Conservation (phyloP, 768 basidiomycete species). For the Termitomyces eurrhizus region DNA sequence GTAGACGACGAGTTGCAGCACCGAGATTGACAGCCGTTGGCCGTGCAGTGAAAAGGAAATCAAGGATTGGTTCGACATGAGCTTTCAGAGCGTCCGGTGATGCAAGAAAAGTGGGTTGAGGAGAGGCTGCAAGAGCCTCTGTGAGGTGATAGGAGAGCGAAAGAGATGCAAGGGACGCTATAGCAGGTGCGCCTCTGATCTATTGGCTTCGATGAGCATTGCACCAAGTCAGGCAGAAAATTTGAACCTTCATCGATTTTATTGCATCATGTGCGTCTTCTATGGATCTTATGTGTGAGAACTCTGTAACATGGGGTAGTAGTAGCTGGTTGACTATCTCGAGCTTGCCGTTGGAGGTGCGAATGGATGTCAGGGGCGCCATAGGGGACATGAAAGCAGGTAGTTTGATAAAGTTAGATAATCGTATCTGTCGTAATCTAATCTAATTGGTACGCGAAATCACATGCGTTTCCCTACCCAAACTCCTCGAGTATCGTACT, state of each 20-base stretch:
- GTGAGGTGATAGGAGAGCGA: slow-evolving; percentile 66
- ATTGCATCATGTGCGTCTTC: slow-evolving; percentile 92
- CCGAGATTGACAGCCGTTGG: slow-evolving; percentile 97
- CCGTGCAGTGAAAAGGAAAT: slow-evolving; percentile 80
- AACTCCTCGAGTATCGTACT: not conserved
- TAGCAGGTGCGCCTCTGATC: slow-evolving; percentile 90
- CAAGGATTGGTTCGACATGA: slow-evolving; percentile 57
- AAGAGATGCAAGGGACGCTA: slow-evolving; percentile 87
- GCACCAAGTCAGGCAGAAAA: slow-evolving; percentile 4
- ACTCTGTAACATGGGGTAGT: slow-evolving; percentile 71
- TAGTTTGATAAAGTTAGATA: not conserved
- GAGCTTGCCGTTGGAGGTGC: slow-evolving; percentile 39
- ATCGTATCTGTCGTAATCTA: not conserved
- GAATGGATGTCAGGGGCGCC: slow-evolving; percentile 38
- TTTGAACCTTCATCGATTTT: slow-evolving; percentile 84
- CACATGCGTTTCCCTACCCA: slow-evolving; percentile 13
- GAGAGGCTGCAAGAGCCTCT: slow-evolving; percentile 41
- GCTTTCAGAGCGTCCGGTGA: slow-evolving; percentile 48
- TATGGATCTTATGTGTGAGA: slow-evolving; percentile 60
- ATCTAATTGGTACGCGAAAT: slow-evolving; percentile 7
- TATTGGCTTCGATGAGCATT: slow-evolving; percentile 19
- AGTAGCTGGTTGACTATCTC: slow-evolving; percentile 91
- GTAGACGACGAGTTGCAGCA: slow-evolving; percentile 74
- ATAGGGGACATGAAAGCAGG: slow-evolving; percentile 8
- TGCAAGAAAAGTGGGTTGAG: slow-evolving; percentile 50